phyloP scores from a whole-genome alignment of 805 yeast genomes.

The Metschnikowia noctiluminum region DNA sequence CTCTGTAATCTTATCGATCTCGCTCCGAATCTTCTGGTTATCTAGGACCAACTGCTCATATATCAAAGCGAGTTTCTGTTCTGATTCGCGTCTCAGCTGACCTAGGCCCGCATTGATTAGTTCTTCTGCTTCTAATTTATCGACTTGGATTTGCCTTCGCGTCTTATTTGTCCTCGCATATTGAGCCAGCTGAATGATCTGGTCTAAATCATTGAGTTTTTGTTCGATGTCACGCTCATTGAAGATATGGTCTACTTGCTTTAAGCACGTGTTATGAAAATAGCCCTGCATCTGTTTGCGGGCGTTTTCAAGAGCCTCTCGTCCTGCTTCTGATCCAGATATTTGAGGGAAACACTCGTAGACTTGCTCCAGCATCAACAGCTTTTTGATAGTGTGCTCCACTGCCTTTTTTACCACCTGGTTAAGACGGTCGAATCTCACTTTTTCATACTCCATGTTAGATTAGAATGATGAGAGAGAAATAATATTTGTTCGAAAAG shows the following conservation, averaged over 20 bases:
- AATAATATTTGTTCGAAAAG: no score
- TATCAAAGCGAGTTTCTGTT: conserved; percentile 31
- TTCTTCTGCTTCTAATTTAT: conserved; percentile 28
- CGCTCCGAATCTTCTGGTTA: conserved; percentile 26
- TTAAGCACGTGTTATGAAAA: conserved; percentile 46
- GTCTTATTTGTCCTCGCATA: conserved; percentile 19
- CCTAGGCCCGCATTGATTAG: conserved; percentile 31
- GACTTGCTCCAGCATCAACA: conserved; percentile 49
- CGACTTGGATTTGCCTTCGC: conserved; percentile 25
- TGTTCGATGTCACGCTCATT: conserved; percentile 43
- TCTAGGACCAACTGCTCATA: conserved; percentile 36
- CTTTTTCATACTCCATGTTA: conserved; percentile 18
- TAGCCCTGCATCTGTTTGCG: conserved; percentile 50
- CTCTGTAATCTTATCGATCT: conserved; percentile 20
- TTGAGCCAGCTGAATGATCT: conserved; percentile 42
- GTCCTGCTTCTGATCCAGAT: conserved; percentile 45
- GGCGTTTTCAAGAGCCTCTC: conserved; percentile 43
- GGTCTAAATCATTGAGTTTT: conserved; percentile 47
- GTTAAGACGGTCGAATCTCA: conserved; percentile 48
- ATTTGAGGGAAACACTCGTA: conserved; percentile 53
- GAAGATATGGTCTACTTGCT: conserved; percentile 55
- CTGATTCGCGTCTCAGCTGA: conserved; percentile 19
- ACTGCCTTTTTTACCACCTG: conserved; percentile 53
- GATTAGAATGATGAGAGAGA: neutral
- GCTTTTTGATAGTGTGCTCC: conserved; percentile 47